A percentile compares a stretch with the other conserved stretches of the same genome.
phyloP scores from a whole-genome alignment of 23 red algal genomes.

The Rhodosorus marinus region DNA sequence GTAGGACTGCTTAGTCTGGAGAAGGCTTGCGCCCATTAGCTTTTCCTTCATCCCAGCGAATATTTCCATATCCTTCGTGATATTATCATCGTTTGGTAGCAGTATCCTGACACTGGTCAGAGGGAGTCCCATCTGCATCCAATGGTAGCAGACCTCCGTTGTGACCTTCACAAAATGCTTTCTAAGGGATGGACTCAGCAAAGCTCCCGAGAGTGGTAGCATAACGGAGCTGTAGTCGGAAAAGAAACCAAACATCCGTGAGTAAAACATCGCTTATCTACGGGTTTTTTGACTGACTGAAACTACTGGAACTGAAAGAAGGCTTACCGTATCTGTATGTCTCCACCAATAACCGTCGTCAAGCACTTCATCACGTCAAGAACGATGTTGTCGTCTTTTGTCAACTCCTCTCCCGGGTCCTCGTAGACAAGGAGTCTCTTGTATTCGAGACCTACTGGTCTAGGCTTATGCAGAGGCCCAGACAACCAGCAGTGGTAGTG shows the following conservation, averaged over 20 bases:
- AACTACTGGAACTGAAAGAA: too few species aligned
- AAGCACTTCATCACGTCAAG: conserved; percentile 67
- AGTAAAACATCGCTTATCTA: too few species aligned
- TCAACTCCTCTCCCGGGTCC: conserved; percentile 67
- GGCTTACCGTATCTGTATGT: conserved; percentile 69
- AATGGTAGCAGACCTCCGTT: conserved; percentile 60
- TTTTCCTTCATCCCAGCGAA: conserved; percentile 19
- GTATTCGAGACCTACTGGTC: conserved; percentile 75
- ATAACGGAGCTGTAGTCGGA: conserved; percentile 36
- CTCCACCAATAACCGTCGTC: conserved; percentile 65
- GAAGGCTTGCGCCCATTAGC: neutral
- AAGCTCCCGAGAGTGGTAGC: conserved; percentile 43
- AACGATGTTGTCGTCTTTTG: conserved; percentile 63
- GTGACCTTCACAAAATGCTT: conserved; percentile 80
- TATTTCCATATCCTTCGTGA: conserved; percentile 65
- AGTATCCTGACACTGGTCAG: conserved; percentile 61
- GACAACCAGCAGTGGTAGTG: conserved; percentile 82
- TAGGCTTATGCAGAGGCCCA: conserved; percentile 23
- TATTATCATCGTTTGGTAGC: conserved; percentile 63
- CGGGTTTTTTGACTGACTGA: too few species aligned
- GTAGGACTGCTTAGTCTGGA: conserved; percentile 6
- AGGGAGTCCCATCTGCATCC: conserved; percentile 70
- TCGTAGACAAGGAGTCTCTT: conserved; percentile 78
- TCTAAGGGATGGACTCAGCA: conserved; percentile 32
- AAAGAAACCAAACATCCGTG: too few species aligned